phyloP scores from a whole-genome alignment of 1,284 basidiomycete genomes.

The Leccinum solheimii region DNA sequence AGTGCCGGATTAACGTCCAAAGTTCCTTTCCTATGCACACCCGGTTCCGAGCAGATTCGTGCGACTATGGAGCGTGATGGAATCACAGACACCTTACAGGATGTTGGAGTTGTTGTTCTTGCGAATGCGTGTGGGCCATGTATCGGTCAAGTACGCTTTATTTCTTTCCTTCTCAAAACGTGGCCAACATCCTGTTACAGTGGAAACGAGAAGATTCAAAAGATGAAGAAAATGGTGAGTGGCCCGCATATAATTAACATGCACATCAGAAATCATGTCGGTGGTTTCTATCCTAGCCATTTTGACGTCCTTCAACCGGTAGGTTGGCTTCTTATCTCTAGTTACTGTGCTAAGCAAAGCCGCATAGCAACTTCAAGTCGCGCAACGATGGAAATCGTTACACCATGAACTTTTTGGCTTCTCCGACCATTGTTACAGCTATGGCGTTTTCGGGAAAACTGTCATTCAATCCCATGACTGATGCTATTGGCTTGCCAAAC shows the following conservation, averaged over 20 bases:
- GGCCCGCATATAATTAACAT: slow-evolving; percentile 2
- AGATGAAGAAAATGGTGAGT: slow-evolving; percentile 87
- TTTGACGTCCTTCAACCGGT: slow-evolving; percentile 95
- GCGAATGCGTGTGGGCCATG: slow-evolving; percentile 99
- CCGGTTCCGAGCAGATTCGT: slow-evolving; percentile 96
- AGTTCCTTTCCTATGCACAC: slow-evolving; percentile 96
- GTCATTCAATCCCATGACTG: slow-evolving; percentile 92
- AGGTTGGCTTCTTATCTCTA: slow-evolving; percentile 7
- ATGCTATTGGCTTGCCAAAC: slow-evolving; percentile 73
- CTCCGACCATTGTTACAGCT: slow-evolving; percentile 96
- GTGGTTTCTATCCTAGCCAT: slow-evolving; percentile 62
- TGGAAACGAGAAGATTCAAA: slow-evolving; percentile 95
- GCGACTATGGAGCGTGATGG: slow-evolving; percentile 97
- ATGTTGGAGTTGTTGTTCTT: slow-evolving; percentile 88
- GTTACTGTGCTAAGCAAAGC: slow-evolving; percentile 1
- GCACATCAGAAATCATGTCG: slow-evolving; percentile 6
- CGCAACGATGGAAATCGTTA: slow-evolving; percentile 95
- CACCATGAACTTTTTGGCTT: slow-evolving; percentile 99
- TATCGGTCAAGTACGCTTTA: slow-evolving; percentile 79
- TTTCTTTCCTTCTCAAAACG: not conserved
- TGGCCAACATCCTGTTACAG: slow-evolving; percentile 35
- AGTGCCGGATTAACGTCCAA: slow-evolving; percentile 79
- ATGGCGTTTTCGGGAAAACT: slow-evolving; percentile 96
- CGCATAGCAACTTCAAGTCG: slow-evolving; percentile 84
- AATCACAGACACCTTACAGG: slow-evolving; percentile 77